Evolutionary conservation across 352 stramenopile genomes (phyloP).

Genomic region (Phytopythium kandeliae): DNA sequence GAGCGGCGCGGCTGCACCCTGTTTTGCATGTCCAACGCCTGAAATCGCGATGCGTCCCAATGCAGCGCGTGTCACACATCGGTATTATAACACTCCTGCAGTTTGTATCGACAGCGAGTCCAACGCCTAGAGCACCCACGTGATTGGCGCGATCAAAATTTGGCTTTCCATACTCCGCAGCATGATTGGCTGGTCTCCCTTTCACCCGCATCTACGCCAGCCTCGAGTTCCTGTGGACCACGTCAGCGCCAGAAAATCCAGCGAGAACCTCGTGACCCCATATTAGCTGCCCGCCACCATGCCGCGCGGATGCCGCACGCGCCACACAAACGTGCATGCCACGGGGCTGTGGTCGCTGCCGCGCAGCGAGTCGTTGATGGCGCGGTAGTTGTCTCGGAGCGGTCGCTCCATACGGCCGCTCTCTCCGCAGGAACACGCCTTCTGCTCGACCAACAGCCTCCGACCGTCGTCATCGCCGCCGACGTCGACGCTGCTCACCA

Average conservation of each 20-base stretch:
- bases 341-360: constrained; percentile 82
- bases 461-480: constrained; percentile 67
- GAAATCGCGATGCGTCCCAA: too few species aligned
- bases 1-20: too few species aligned
- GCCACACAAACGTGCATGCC: constrained; percentile 56
- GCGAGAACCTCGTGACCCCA: too few species aligned
- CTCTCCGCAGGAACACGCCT: constrained; percentile 37
- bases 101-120: not conserved
- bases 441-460: constrained; percentile 39
- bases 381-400: constrained; percentile 84
- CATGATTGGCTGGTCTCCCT: too few species aligned
- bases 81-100: too few species aligned
- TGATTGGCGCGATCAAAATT: not conserved
- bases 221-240: too few species aligned
- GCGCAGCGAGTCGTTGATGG: constrained; percentile 78
- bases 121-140: not conserved
- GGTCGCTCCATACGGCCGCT: too few species aligned
- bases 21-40: too few species aligned
- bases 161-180: not conserved
- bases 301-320: constrained; percentile 13
- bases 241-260: too few species aligned
- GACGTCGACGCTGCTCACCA: constrained; percentile 77
- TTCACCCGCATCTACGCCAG: too few species aligned
- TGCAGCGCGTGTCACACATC: too few species aligned
- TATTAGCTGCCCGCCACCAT: too few species aligned